A percentile compares a stretch with the other conserved stretches of the same genome.
These are phyloP conservation scores for Lactarius trivialis DNA, from an alignment of 768 basidiomycete genomes.

Conservation along the genomic window DNA sequence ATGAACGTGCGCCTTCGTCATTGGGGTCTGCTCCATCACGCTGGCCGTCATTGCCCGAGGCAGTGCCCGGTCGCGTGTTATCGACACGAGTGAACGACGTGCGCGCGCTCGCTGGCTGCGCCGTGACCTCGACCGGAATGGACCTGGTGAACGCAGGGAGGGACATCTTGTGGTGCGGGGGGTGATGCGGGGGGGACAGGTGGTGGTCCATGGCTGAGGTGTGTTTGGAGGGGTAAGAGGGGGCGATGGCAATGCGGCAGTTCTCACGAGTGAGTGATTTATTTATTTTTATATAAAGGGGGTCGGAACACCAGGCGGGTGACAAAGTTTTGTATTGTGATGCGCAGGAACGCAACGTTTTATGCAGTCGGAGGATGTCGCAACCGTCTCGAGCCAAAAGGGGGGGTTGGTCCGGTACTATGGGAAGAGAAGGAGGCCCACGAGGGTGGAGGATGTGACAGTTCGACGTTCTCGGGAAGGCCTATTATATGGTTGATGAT, in stretches of 20 bases:
- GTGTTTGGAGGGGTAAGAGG: neutral
- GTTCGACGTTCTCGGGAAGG: neutral
- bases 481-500: neutral
- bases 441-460: neutral
- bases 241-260: neutral
- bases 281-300: neutral
- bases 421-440: neutral
- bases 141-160: constrained; percentile 17
- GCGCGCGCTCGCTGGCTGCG: constrained; percentile 39
- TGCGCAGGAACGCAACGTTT: neutral
- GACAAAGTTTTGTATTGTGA: constrained; percentile 1
- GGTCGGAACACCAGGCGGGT: constrained; percentile 2
- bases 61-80: constrained; percentile 25
- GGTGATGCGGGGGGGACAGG: neutral
- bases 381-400: neutral
- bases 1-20: neutral
- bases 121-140: constrained; percentile 23
- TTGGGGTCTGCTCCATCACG: constrained; percentile 14
- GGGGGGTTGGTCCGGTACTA: neutral
- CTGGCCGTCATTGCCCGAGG: constrained; percentile 14
- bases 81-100: constrained; percentile 52
- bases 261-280: constrained; percentile 9
- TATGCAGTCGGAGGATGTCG: constrained; percentile 2
- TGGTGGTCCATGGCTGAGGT: constrained; percentile 4
- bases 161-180: constrained; percentile 10